A percentile compares a stretch with the other conserved stretches of the same genome.
Evolutionary conservation across 345 rosid species (phyloP).

Genomic region (Erysimum cheiranthoides): DNA sequence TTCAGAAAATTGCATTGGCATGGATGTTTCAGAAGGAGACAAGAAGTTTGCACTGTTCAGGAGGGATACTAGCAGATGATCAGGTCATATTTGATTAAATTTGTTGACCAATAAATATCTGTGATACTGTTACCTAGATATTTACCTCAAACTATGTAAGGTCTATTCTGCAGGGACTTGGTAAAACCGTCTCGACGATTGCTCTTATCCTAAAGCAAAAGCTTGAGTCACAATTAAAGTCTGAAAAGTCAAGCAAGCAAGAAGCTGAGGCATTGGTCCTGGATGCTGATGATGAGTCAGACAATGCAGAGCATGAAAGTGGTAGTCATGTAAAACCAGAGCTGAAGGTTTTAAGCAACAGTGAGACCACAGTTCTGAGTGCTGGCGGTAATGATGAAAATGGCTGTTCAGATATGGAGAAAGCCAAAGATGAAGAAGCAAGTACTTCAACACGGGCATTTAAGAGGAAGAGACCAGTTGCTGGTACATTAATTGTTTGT

Average conservation of each 20-base stretch:
- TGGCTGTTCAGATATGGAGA: conserved; percentile 45
- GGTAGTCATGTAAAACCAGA: conserved; percentile 36
- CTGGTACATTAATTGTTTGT: conserved; percentile 96
- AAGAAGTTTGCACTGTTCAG: conserved; percentile 76
- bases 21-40: conserved; percentile 98
- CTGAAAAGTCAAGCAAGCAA: conserved; percentile 51
- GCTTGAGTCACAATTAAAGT: conserved; percentile 59
- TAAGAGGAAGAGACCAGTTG: conserved; percentile 65
- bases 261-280: conserved; percentile 81
- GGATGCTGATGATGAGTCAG: conserved; percentile 75
- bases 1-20: conserved; percentile 94
- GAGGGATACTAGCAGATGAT: conserved; percentile 99
- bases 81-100: conserved; percentile 60
- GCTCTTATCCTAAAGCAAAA: conserved; percentile 90
- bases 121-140: conserved; percentile 51
- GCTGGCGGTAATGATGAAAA: conserved; percentile 58
- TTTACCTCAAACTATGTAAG: conserved; percentile 22
- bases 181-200: conserved; percentile 93
- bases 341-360: conserved; percentile 29
- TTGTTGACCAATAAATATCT: conserved; percentile 22
- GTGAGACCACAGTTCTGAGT: conserved; percentile 57
- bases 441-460: conserved; percentile 55
- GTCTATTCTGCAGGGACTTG: conserved; percentile 79
- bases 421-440: conserved; percentile 56
- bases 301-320: conserved; percentile 38